A percentile compares a stretch with the other conserved stretches of the same genome.
Evolutionary conservation across 192 early-diverging fungal genomes (phyloP).

Genomic region (Gonapodya sp.): DNA sequence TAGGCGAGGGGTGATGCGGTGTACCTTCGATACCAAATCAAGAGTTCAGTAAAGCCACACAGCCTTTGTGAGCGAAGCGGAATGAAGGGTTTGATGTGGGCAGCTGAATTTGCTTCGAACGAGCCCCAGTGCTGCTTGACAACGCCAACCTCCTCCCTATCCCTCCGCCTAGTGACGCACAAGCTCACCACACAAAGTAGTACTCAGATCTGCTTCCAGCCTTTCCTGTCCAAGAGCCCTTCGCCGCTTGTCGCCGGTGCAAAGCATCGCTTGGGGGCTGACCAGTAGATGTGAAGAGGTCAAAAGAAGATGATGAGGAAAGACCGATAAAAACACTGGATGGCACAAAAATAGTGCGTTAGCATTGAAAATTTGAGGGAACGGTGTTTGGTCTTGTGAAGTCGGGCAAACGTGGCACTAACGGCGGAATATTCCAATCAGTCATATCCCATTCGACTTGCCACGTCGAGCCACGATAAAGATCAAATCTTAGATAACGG

Average conservation of each 20-base stretch:
- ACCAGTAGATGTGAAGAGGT: not conserved
- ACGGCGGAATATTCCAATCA: not conserved
- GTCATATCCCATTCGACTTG: not conserved
- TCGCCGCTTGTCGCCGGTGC: not conserved
- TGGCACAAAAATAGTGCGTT: not conserved
- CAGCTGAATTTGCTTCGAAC: no score
- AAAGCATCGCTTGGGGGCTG: not conserved
- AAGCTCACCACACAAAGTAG: not conserved
- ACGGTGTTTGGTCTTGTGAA: not conserved
- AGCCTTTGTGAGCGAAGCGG: no score
- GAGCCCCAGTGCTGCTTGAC: no score
- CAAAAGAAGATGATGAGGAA: not conserved
- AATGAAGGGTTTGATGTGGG: no score
- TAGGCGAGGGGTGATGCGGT: not conserved
- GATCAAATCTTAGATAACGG: not conserved
- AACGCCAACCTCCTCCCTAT: no score
- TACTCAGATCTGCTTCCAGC: not conserved
- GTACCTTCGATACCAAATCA: not conserved
- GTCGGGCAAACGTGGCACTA: not conserved
- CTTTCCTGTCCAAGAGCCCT: not conserved
- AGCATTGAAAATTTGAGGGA: not conserved
- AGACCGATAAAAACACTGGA: not conserved
- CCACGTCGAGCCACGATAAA: not conserved
- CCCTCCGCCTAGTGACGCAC: no score
- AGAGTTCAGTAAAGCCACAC: not conserved